These are phyloP conservation scores for Nothophoma quercina DNA, from an alignment of 2,329 filamentous ascomycete species.

Conservation along the genomic window DNA sequence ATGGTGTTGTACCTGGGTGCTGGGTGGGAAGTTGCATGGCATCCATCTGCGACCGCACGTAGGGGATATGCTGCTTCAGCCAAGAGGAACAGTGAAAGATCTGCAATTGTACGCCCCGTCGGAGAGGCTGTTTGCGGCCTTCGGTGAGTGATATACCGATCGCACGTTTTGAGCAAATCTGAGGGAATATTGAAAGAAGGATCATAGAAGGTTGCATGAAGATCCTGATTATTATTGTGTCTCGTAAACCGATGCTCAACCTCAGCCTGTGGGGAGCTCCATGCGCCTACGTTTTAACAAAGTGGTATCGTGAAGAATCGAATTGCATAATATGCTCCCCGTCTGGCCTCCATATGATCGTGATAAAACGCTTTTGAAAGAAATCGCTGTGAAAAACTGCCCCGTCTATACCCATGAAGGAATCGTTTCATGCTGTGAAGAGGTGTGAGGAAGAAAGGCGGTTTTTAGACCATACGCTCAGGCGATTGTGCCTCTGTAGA, in stretches of 20 bases:
- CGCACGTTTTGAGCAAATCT: not conserved
- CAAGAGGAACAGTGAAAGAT: constrained; percentile 5
- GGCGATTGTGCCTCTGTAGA: constrained; percentile 1
- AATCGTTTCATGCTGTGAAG: not conserved
- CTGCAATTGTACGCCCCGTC: not conserved
- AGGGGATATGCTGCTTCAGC: constrained; percentile 3
- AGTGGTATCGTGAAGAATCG: constrained; percentile 15
- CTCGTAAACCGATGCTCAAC: constrained; percentile 43
- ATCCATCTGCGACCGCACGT: constrained; percentile 9
- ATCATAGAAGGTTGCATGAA: not conserved
- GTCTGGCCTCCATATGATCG: not conserved
- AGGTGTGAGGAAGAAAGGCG: not conserved
- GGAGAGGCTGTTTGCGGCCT: constrained; percentile 7
- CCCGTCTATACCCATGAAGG: not conserved
- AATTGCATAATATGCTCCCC: constrained; percentile 6
- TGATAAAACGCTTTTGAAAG: not conserved
- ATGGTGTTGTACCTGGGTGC: not conserved
- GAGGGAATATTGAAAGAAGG: too few relatives aligned
- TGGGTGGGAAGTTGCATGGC: constrained; percentile 1
- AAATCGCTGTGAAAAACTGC: not conserved
- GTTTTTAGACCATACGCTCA: constrained; percentile 23
- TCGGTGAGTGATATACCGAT: not conserved
- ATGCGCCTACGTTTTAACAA: constrained; percentile 32
- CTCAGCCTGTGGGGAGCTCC: constrained; percentile 35
- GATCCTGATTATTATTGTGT: constrained; percentile 10